These are phyloP conservation scores for Strobilomyces confusus DNA, from an alignment of 768 basidiomycete species.

Conservation along the genomic window DNA sequence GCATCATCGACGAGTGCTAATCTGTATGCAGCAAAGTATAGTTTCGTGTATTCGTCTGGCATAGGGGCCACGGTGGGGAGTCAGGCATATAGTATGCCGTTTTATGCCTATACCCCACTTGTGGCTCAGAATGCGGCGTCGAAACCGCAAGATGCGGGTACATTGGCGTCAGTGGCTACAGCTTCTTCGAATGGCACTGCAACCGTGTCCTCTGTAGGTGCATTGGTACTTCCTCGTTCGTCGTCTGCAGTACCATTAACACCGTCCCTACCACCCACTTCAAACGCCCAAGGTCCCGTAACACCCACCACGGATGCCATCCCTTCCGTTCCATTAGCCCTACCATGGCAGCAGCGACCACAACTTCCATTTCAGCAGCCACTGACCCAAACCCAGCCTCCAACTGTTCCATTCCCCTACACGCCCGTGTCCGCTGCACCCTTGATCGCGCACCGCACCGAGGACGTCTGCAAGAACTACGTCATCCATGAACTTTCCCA, in stretches of 20 bases:
- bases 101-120: constrained; percentile 23
- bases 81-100: constrained; percentile 25
- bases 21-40: constrained; percentile 16
- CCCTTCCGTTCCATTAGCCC: neutral
- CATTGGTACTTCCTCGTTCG: neutral
- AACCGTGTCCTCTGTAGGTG: neutral
- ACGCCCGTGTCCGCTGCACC: constrained; percentile 8
- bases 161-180: neutral
- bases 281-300: neutral
- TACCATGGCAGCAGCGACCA: constrained; percentile 2
- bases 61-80: constrained; percentile 8
- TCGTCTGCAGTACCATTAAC: neutral
- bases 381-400: neutral
- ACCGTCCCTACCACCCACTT: neutral
- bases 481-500: constrained; percentile 62
- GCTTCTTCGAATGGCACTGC: neutral
- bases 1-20: constrained; percentile 14
- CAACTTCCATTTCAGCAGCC: neutral
- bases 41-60: constrained; percentile 19
- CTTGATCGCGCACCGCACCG: constrained; percentile 33
- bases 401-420: constrained; percentile 10
- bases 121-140: constrained; percentile 5
- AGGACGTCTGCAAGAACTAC: constrained; percentile 64
- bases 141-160: constrained; percentile 7
- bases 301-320: neutral